Conservation (phyloP, 169 alveolate species). For the Plasmodium gonderi region DNA sequence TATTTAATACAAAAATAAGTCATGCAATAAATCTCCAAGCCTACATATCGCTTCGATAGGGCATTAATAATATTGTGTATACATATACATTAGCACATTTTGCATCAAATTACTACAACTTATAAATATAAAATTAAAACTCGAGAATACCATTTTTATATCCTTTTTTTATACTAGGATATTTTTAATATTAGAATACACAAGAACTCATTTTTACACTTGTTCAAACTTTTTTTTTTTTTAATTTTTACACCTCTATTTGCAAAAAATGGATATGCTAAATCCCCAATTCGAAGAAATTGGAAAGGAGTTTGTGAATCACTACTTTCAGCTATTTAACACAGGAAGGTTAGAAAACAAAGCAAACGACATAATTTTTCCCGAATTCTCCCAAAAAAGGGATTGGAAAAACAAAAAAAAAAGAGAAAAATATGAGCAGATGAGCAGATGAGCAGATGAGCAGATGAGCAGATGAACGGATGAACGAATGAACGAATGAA, state of each 20-base stretch:
- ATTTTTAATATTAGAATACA: neutral
- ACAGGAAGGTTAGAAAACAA: conserved; percentile 77
- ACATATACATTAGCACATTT: neutral
- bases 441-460: too few species aligned
- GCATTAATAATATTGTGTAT: neutral
- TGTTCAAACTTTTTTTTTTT: neutral
- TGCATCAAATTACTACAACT: neutral
- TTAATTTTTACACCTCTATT: conserved; percentile 1
- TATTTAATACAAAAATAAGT: neutral
- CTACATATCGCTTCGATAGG: neutral
- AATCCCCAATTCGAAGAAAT: conserved; percentile 83
- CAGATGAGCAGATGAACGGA: too few species aligned
- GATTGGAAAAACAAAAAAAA: neutral
- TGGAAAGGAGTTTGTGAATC: conserved; percentile 86
- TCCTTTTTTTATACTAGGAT: neutral
- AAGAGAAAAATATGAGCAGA: conserved; percentile 6
- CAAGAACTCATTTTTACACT: neutral
- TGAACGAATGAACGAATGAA: too few species aligned
- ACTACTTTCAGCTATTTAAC: conserved; percentile 85
- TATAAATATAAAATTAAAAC: neutral
- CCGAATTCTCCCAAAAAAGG: too few species aligned
- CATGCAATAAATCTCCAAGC: neutral
- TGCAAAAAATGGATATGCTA: conserved; percentile 70
- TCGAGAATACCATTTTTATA: neutral
- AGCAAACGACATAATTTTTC: neutral